Conservation (phyloP, 139 green algal species). For the Chlamydomonas sp. region DNA sequence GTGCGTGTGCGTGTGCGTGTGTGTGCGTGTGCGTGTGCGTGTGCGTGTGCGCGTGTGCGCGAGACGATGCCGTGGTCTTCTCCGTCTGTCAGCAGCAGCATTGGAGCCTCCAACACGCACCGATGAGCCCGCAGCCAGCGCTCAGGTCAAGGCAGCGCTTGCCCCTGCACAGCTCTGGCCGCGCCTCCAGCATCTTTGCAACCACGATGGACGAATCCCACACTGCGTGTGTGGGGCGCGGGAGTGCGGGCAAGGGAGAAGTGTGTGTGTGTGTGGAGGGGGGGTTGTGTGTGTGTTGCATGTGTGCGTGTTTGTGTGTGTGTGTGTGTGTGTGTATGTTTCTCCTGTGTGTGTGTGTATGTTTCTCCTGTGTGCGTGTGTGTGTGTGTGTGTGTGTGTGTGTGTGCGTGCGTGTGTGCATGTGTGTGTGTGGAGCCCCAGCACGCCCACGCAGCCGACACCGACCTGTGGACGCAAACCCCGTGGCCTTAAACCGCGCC, state of each 20-base stretch:
- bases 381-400: neutral
- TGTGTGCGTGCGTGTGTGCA: neutral
- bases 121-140: slow-evolving; percentile 58
- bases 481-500: slow-evolving; percentile 35
- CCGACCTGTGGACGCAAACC: slow-evolving; percentile 54
- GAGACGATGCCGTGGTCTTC: too few relatives aligned
- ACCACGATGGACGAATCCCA: slow-evolving; percentile 67
- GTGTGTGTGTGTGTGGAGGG: neutral
- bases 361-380: neutral
- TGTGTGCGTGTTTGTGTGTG: neutral
- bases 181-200: slow-evolving; percentile 44
- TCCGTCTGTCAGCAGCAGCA: neutral
- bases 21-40: too few relatives aligned
- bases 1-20: too few relatives aligned
- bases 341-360: neutral
- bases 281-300: neutral
- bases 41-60: too few relatives aligned
- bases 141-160: slow-evolving; percentile 49
- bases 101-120: slow-evolving; percentile 11
- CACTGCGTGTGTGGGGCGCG: slow-evolving; percentile 25
- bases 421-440: neutral
- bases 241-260: neutral
- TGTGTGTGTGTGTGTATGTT: neutral
- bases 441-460: too few relatives aligned
- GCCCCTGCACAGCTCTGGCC: slow-evolving; percentile 10